Conservation (phyloP, 345 rosid species). For the Carallia brachiata region DNA sequence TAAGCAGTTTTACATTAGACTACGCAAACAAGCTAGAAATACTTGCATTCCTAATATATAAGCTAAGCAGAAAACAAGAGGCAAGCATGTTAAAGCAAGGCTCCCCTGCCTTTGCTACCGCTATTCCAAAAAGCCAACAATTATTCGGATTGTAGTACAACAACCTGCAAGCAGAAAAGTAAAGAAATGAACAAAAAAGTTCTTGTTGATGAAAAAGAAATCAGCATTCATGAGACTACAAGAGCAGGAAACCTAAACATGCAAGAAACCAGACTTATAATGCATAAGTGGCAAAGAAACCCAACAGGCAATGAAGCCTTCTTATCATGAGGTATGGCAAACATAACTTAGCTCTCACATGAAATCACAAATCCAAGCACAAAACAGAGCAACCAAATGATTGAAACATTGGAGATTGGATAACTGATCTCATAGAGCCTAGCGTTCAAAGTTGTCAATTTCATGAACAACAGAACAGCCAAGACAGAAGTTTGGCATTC, state of each 20-base stretch:
- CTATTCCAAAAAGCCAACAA: background rate
- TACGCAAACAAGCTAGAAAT: background rate
- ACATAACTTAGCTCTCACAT: too few relatives aligned
- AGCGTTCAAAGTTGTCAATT: too few relatives aligned
- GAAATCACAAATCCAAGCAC: too few relatives aligned
- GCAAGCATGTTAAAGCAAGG: background rate
- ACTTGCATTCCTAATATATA: background rate
- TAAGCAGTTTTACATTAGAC: too few relatives aligned
- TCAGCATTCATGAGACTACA: background rate
- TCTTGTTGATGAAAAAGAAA: background rate
- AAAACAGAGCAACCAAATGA: background rate
- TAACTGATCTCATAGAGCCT: too few relatives aligned
- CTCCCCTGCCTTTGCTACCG: background rate
- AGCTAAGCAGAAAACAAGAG: background rate
- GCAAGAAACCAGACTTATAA: too few relatives aligned
- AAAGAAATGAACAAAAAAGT: background rate
- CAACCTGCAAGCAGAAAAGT: conserved; percentile 8
- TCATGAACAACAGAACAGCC: too few relatives aligned
- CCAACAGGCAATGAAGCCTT: too few relatives aligned
- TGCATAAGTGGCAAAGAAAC: too few relatives aligned
- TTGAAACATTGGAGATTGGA: too few relatives aligned
- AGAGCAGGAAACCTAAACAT: background rate
- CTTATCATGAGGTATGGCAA: too few relatives aligned
- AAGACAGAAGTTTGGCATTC: too few relatives aligned
- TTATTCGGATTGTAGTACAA: background rate